Conservation (phyloP, 192 early-diverging fungal genomes). For the Coemansia sp. region DNA sequence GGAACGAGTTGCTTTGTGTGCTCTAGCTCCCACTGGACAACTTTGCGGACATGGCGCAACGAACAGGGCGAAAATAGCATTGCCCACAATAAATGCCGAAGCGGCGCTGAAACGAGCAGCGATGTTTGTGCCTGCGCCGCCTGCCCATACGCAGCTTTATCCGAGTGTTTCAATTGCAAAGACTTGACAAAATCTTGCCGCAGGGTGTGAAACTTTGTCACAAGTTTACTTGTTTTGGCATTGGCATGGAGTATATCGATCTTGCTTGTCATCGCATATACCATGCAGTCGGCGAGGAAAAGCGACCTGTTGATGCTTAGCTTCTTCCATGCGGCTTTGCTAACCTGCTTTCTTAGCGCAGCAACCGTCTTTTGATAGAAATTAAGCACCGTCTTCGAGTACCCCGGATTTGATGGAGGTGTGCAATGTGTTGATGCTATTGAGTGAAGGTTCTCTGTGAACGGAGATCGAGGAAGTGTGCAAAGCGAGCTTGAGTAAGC, state of each 20-base stretch:
- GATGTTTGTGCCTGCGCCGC: background rate
- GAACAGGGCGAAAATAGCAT: background rate
- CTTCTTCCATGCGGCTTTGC: background rate
- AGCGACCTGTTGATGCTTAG: slow-evolving; percentile 10
- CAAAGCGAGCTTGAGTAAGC: slow-evolving; percentile 20
- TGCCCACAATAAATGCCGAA: slow-evolving; percentile 40
- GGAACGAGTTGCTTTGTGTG: slow-evolving; percentile 16
- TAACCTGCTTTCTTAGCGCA: background rate
- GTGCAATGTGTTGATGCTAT: slow-evolving; percentile 27
- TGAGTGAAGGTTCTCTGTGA: slow-evolving; percentile 39
- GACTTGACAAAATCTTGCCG: slow-evolving; percentile 6
- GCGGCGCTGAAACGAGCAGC: slow-evolving; percentile 1
- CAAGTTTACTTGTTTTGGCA: background rate
- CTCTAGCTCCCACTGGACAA: slow-evolving; percentile 11
- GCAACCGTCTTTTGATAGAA: background rate
- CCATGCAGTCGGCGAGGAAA: slow-evolving; percentile 28
- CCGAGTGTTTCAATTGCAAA: no score
- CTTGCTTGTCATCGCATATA: slow-evolving; percentile 8
- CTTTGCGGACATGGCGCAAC: background rate
- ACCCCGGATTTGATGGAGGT: slow-evolving; percentile 2
- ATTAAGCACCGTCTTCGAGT: background rate
- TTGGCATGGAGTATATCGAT: background rate
- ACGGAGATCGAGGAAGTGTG: slow-evolving; percentile 33
- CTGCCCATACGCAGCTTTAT: background rate
- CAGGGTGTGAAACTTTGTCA: slow-evolving; percentile 16